Evolutionary conservation across 176 grass and related monocot species (phyloP), one percentile per base, ranked within the genome.

Genomic region (Rhipidocladum racemiflorum): DNA sequence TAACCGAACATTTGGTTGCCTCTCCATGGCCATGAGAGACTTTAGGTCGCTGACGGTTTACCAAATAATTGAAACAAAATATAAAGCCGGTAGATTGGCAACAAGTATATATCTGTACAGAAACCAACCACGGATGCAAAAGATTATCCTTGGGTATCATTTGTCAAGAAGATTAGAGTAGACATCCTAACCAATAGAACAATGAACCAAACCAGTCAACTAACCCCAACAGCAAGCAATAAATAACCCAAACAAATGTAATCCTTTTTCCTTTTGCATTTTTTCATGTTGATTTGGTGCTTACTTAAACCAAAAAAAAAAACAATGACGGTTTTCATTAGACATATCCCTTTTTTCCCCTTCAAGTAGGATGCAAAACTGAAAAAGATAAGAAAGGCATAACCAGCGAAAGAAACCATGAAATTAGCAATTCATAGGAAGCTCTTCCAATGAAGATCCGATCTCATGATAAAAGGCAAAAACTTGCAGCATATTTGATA

Each of bases 121-220:
- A 44, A 63, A 83, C 13, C 59, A 71, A 69, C 0, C 38, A 34
- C 50, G 76, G 15, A 29, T 43, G 2, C 5, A 18, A 24, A 69
- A 44, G 39, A 70, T 60, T 17, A 23, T 45, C 57, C 42, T 16
- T 20, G 55, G 21, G 38, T 29, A 44, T 21, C 27, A 69, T 49
- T 27, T 79, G 2, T 53, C 55, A 71, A 64, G 44, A 54, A 21
- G 23, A 60, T 66, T 25, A 54, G n/a, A n/a, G n/a, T 24, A 48
- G 77, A 61, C 14, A 75, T 6, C 27, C 61, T 24, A 68, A 87
- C 72, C 79, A 83, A 70, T 82, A 50, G 50, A 17, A 50, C 28
- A 81, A 70, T 51, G 55, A 44, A 35, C n/a, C 29, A 53, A 55
- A 55, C 44, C 34, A 27, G 77, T 7, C 34, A 87, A 63, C 51